phyloP scores from a whole-genome alignment of 495 filamentous ascomycete genomes.

The Chaetomium tenue region DNA sequence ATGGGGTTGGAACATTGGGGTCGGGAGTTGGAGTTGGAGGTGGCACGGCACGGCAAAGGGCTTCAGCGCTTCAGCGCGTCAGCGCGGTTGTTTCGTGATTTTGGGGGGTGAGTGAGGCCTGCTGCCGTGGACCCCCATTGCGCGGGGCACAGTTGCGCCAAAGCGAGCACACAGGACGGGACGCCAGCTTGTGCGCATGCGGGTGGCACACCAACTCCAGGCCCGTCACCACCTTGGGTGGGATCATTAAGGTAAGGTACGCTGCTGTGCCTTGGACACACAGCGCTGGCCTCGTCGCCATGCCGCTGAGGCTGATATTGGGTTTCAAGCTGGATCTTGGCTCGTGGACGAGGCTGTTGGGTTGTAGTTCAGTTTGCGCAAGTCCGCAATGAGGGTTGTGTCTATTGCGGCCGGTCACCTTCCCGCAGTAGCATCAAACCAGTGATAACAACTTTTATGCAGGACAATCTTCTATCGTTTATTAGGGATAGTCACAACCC shows the following conservation, averaged over 20 bases:
- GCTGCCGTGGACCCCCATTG: too few relatives aligned
- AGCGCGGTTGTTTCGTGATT: too few relatives aligned
- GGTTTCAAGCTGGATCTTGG: background rate
- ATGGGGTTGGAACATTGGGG: background rate
- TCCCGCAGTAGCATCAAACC: too few relatives aligned
- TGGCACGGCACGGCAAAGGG: background rate
- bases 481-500: too few relatives aligned
- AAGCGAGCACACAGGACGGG: too few relatives aligned
- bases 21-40: background rate
- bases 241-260: background rate
- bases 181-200: too few relatives aligned
- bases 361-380: background rate
- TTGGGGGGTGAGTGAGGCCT: background rate
- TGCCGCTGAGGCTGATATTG: background rate
- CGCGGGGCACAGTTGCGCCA: too few relatives aligned
- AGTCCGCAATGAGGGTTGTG: background rate
- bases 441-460: too few relatives aligned
- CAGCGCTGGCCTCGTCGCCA: background rate
- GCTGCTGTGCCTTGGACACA: background rate
- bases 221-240: background rate
- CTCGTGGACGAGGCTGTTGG: background rate
- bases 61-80: background rate
- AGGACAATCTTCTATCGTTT: too few relatives aligned
- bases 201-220: background rate
- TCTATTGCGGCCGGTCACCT: background rate